These are phyloP conservation scores for Debaryomyces sp. DNA, from an alignment of 1,139 yeast genomes.

Conservation along the genomic window DNA sequence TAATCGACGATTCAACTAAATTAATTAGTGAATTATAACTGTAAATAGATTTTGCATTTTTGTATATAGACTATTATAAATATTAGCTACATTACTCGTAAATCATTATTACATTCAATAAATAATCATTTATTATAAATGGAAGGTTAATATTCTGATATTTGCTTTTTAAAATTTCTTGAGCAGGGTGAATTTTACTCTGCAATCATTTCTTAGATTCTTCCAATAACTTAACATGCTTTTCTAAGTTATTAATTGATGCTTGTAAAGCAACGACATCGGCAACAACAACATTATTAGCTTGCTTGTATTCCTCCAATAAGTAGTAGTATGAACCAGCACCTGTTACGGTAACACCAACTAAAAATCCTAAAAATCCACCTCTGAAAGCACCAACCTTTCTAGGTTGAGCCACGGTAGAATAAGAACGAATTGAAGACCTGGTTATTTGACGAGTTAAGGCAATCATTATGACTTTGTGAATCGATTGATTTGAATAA, in stretches of 20 bases:
- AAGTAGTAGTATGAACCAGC: conserved; percentile 76
- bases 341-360: conserved; percentile 77
- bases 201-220: conserved; percentile 30
- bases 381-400: conserved; percentile 67
- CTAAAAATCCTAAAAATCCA: conserved; percentile 71
- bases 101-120: neutral
- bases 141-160: conserved; percentile 1
- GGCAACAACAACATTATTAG: conserved; percentile 71
- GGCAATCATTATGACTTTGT: conserved; percentile 16
- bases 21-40: conserved; percentile 25
- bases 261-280: conserved; percentile 74
- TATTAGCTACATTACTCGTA: neutral
- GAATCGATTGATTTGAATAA: neutral
- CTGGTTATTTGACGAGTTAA: conserved; percentile 24
- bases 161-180: neutral
- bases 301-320: conserved; percentile 73
- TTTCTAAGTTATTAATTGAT: conserved; percentile 68
- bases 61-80: conserved; percentile 6
- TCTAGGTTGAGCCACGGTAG: conserved; percentile 35
- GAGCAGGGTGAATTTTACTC: neutral
- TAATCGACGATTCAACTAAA: conserved; percentile 31
- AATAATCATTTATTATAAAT: conserved; percentile 6
- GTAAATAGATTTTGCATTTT: conserved; percentile 10
- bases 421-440: conserved; percentile 32
- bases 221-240: conserved; percentile 60